These are phyloP conservation scores for Suillus cothurnatus DNA, from an alignment of 768 basidiomycete species.

Conservation along the genomic window DNA sequence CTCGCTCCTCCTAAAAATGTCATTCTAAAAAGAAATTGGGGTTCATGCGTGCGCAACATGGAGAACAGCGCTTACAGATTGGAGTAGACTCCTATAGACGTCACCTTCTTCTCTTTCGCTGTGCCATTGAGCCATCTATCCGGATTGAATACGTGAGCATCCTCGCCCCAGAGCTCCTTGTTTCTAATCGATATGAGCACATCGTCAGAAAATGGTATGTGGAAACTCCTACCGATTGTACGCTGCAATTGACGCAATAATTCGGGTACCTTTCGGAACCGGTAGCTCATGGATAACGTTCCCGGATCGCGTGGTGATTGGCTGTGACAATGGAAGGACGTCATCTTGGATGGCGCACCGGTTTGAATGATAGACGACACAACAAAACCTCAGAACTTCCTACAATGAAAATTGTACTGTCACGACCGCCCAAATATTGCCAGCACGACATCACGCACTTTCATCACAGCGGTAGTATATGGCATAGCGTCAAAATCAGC, in stretches of 20 bases:
- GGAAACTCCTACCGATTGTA: constrained; percentile 49
- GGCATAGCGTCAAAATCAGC: constrained; percentile 53
- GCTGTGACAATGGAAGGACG: constrained; percentile 58
- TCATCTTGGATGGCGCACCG: constrained; percentile 56
- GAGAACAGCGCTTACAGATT: constrained; percentile 23
- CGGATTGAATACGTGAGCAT: constrained; percentile 34
- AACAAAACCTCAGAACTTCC: constrained; percentile 52
- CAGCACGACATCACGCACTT: constrained; percentile 30
- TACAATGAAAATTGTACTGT: constrained; percentile 17
- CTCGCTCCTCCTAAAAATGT: constrained; percentile 29
- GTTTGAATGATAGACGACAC: constrained; percentile 54
- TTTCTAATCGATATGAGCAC: constrained; percentile 18
- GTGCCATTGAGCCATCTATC: constrained; percentile 28
- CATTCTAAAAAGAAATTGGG: constrained; percentile 22
- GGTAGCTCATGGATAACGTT: constrained; percentile 44
- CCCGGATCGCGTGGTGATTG: constrained; percentile 50
- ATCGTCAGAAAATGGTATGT: neutral
- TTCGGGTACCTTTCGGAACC: constrained; percentile 51
- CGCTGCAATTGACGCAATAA: constrained; percentile 54
- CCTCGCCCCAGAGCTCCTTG: constrained; percentile 33
- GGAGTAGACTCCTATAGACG: constrained; percentile 30
- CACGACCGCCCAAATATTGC: neutral
- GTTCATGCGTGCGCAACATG: neutral
- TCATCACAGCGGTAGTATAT: constrained; percentile 47
- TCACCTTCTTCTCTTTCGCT: constrained; percentile 19